Conservation (phyloP, 495 filamentous ascomycete species). For the Aspergillus leporis region DNA sequence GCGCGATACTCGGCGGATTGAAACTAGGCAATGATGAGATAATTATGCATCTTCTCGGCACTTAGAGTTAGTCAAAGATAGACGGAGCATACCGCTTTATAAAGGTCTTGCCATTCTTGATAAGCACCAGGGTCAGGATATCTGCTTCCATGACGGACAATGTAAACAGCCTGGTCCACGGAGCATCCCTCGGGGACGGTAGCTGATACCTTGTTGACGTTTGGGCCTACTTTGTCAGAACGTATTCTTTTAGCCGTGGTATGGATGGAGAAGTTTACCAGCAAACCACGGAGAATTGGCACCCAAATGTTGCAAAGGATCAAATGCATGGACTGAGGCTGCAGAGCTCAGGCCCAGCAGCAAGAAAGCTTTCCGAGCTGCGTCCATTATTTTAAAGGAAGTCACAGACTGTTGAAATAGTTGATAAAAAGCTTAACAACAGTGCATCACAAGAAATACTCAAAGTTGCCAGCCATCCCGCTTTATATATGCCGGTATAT, state of each 20-base stretch:
- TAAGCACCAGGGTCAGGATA: constrained; percentile 58
- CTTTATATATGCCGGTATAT: neutral
- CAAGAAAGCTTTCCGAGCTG: constrained; percentile 1
- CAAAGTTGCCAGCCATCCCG: neutral
- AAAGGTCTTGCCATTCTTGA: constrained; percentile 48
- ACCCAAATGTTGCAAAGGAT: constrained; percentile 49
- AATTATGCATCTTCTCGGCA: neutral
- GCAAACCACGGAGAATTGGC: constrained; percentile 57
- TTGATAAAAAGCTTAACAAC: neutral
- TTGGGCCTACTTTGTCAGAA: constrained; percentile 40
- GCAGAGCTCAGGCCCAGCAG: constrained; percentile 14
- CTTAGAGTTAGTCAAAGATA: neutral
- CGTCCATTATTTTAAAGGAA: neutral
- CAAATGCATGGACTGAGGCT: constrained; percentile 6
- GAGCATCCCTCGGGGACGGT: constrained; percentile 50
- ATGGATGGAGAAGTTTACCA: constrained; percentile 26
- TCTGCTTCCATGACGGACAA: constrained; percentile 57
- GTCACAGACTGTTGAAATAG: neutral
- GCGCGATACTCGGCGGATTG: constrained; percentile 47
- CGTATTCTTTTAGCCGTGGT: neutral
- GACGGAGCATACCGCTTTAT: constrained; percentile 38
- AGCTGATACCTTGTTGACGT: constrained; percentile 51
- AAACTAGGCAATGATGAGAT: constrained; percentile 26
- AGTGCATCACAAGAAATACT: neutral
- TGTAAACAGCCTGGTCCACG: constrained; percentile 55